Base-by-base conservation (phyloP, 306 rosid genomes). In the Dalbergia oliveri region DNA sequence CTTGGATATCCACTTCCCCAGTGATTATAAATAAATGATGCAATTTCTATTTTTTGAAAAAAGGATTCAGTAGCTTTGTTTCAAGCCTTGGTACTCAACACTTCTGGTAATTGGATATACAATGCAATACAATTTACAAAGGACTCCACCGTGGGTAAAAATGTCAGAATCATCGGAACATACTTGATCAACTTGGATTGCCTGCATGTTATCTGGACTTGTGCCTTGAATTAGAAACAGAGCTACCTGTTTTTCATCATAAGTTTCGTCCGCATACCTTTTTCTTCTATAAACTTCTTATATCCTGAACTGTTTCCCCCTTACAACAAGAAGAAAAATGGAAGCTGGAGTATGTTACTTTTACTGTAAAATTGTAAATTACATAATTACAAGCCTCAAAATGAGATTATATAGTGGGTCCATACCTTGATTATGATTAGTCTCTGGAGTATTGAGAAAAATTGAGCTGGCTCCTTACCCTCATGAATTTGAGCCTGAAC, bases 161-260 rank as follows among this genome's bases (percentile, higher is more conserved):
- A 58, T 31, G 37, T 82, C 66, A 75, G 49, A 79, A 59, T 66
- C 45, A 62, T 26, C 66, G 72, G 80, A 83, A 87, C 94, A 67
- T 85, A 94, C 99, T n/a, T 79, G 87, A 79, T 91, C 91, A 37
- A 91, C 95, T 89, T 94, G 95, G 85, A 94, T 91, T 66, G 97
- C 99, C 89, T 91, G 97, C 93, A 93, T 90, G 77, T 91, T 91
- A 39, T 84, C 85, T 15, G 83, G 88, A 87, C 89, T 89, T 11
- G 88, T 91, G 65, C 99, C 99, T 91, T 91, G 99, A 76, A 94
- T 88, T 81, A 88, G 94, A 80, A 94, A 93, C 43, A 94, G 87
- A 64, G 97, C 95, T 66, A 69, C 87, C 79, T 85, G 84, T 65
- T 78, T 84, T 85, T 88, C 91, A 79, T 83, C 83, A 78, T 88